A percentile compares a stretch with the other conserved stretches of the same genome.
phyloP scores from a whole-genome alignment of 2,329 filamentous ascomycete genomes.

The Colletotrichum musae region DNA sequence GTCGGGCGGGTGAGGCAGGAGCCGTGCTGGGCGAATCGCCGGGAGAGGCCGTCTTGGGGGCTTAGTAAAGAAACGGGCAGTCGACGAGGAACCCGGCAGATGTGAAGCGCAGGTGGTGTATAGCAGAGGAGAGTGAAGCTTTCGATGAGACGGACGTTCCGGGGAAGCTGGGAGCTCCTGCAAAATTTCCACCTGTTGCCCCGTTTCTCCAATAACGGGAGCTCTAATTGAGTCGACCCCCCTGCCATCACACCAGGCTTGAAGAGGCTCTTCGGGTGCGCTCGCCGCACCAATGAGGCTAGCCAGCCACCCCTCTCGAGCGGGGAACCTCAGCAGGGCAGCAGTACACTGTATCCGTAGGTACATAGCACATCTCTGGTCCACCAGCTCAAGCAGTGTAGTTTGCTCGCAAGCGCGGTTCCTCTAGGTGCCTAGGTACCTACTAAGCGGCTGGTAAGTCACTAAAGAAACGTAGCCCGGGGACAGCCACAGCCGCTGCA shows the following conservation, averaged over 20 bases:
- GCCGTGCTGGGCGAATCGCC: constrained; percentile 15
- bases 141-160: constrained; percentile 29
- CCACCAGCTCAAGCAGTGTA: background rate
- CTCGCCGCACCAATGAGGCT: constrained; percentile 32
- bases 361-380: too few species aligned
- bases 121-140: constrained; percentile 25
- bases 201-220: constrained; percentile 32
- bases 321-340: constrained; percentile 10
- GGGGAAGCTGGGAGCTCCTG: constrained; percentile 37
- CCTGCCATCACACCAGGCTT: constrained; percentile 8
- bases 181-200: constrained; percentile 39
- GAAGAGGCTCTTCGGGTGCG: constrained; percentile 34
- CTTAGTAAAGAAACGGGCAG: constrained; percentile 7
- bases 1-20: constrained; percentile 24
- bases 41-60: constrained; percentile 29
- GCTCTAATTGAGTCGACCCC: constrained; percentile 20
- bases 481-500: constrained; percentile 30
- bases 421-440: background rate
- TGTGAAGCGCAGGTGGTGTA: constrained; percentile 24
- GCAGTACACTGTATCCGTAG: too few species aligned
- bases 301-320: constrained; percentile 5
- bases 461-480: constrained; percentile 31
- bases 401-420: background rate
- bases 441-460: background rate
- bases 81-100: constrained; percentile 2